A percentile compares a stretch with the other conserved stretches of the same genome.
Evolutionary conservation across 2,329 filamentous ascomycete species (phyloP).

Genomic region (Saccharata proteae): DNA sequence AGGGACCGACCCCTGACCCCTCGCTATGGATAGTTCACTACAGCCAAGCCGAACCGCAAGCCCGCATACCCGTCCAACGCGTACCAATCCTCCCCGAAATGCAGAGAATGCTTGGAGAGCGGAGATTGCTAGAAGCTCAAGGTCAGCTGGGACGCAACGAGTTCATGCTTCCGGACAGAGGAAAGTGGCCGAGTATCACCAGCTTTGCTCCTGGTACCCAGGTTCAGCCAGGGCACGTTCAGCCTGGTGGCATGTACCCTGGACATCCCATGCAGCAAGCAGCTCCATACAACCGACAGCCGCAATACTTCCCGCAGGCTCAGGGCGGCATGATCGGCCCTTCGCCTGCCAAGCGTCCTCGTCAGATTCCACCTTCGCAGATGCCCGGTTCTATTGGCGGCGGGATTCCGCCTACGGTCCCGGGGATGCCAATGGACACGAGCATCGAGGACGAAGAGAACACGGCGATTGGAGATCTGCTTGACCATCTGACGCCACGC

Average conservation of each 20-base stretch:
- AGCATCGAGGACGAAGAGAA: constrained; percentile 82
- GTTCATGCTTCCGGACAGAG: constrained; percentile 83
- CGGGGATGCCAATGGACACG: constrained; percentile 23
- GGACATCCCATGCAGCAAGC: constrained; percentile 22
- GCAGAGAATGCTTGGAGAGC: constrained; percentile 48
- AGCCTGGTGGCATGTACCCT: constrained; percentile 7
- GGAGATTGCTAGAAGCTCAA: constrained; percentile 52
- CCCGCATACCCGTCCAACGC: constrained; percentile 57
- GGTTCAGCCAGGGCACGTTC: constrained; percentile 6
- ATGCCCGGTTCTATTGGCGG: constrained; percentile 34
- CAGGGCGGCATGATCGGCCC: constrained; percentile 21
- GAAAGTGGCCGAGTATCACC: constrained; percentile 67
- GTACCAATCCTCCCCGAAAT: constrained; percentile 50
- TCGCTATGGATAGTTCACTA: constrained; percentile 90
- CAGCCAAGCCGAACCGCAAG: constrained; percentile 59
- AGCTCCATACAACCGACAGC: constrained; percentile 12
- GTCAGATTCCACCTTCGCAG: constrained; percentile 25
- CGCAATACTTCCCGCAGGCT: constrained; percentile 18
- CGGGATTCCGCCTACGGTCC: constrained; percentile 11
- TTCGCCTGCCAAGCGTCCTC: constrained; percentile 34
- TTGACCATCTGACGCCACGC: constrained; percentile 78
- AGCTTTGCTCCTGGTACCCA: constrained; percentile 4
- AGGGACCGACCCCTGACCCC: constrained; percentile 56
- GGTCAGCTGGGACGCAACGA: constrained; percentile 77
- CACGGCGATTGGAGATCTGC: constrained; percentile 71